Evolutionary conservation across 768 basidiomycete species (phyloP), one percentile per base, ranked within the genome.

Genomic region (Calocera cornea): DNA sequence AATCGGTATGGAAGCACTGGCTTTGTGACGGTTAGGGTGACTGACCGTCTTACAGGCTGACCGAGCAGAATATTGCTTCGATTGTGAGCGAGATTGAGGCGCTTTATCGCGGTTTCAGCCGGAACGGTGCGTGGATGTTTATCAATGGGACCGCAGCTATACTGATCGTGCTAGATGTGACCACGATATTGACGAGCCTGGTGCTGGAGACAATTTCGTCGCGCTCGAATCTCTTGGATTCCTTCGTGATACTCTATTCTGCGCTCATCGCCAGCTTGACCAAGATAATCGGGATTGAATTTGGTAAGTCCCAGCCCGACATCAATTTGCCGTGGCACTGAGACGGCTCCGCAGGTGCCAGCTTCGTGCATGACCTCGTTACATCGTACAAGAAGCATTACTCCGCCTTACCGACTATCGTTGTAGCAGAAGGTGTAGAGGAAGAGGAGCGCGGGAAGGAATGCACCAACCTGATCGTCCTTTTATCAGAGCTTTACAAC

Each of bases 401-500:
- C 70, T 65, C 71, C 1, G 68, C 73, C 34, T 47, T 82, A 24
- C 54, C n/a, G 19, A 60, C 47, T 14, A 19, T 63, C 36, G 40
- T 66, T n/a, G n/a, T 50, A 22, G 36, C 69, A 17, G 14, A 27
- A 29, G 17, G 2, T n/a, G 33, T 8, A 1, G 22, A 34, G 14
- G 33, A 22, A 14, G 33, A 22, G 38, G 66, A 71, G 70, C 40
- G 64, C 5, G 90, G 92, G 34, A 99, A 98, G 77, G 92, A 95
- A 74, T 87, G 87, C 70, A 86, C 89, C 11, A 98, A 99, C 74
- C 78, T 99, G 36, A 82, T 95, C 44, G 84, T 91, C 0, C 83
- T 98, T 27, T 77, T 97, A 24, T 90, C 92, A 1, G 94, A 97
- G 74, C 79, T 99, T 22, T 98, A 97, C 80, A 97, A 97, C 74